Evolutionary conservation across 306 rosid genomes (phyloP).

Genomic region (Morella rubra): DNA sequence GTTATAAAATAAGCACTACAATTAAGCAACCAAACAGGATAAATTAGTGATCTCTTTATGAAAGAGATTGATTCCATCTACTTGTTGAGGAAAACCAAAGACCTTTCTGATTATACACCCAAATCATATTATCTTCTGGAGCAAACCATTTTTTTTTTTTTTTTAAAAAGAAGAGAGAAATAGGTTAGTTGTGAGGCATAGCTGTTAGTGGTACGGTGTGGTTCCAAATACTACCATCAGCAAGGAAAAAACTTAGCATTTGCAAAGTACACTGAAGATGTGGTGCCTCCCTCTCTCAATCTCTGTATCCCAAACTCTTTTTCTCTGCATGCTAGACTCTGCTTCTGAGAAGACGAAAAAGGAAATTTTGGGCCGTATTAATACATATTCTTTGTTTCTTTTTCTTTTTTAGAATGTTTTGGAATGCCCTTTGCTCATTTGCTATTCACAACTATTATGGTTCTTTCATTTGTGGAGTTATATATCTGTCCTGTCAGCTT

Average conservation of each 20-base stretch:
- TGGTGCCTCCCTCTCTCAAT: no score
- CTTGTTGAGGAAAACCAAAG: not conserved
- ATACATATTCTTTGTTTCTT: not conserved
- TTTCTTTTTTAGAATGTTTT: no score
- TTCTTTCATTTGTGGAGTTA: not conserved
- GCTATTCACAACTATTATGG: not conserved
- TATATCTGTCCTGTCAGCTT: not conserved
- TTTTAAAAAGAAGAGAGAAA: not conserved
- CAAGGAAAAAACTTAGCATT: not conserved
- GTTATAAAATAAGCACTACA: not conserved
- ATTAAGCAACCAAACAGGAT: not conserved
- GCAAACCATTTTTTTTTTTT: not conserved
- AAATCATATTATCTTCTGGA: not conserved
- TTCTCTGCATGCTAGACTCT: not conserved
- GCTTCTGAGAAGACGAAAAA: not conserved
- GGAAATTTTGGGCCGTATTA: not conserved
- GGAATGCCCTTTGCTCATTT: not conserved
- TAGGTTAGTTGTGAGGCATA: not conserved
- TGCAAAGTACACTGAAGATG: not conserved
- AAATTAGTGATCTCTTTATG: no score
- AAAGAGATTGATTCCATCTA: not conserved
- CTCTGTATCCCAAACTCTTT: no score
- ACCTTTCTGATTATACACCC: not conserved
- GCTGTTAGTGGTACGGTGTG: not conserved
- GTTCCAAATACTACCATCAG: not conserved